A percentile compares a stretch with the other conserved stretches of the same genome.
Evolutionary conservation across 1,139 yeast genomes (phyloP).

Genomic region (Kodamaea ohmeri): DNA sequence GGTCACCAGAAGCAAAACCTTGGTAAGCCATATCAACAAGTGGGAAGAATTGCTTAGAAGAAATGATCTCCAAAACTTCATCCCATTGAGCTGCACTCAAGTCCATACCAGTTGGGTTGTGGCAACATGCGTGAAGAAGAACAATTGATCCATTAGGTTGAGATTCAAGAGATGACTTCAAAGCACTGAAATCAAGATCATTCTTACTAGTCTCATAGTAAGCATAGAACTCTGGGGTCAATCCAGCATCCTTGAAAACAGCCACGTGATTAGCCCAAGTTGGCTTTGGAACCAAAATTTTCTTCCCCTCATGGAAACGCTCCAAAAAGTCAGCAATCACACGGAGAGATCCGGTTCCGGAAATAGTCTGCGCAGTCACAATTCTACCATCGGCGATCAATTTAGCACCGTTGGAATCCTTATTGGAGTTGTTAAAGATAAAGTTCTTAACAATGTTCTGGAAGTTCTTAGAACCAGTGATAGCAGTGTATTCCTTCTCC

Average conservation of each 20-base stretch:
- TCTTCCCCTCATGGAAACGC: constrained; percentile 43
- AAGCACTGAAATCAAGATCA: constrained; percentile 51
- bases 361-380: constrained; percentile 55
- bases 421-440: constrained; percentile 49
- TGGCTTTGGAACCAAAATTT: constrained; percentile 62
- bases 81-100: constrained; percentile 81
- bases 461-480: constrained; percentile 49
- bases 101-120: constrained; percentile 95
- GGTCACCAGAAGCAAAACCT: constrained; percentile 82
- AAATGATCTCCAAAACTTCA: constrained; percentile 58
- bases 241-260: constrained; percentile 53
- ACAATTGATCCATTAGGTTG: constrained; percentile 60
- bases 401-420: constrained; percentile 47
- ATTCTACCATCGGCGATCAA: constrained; percentile 48
- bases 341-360: constrained; percentile 60
- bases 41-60: constrained; percentile 59
- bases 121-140: constrained; percentile 90
- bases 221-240: constrained; percentile 39
- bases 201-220: constrained; percentile 56
- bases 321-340: constrained; percentile 54
- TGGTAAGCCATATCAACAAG: constrained; percentile 92
- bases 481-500: constrained; percentile 59
- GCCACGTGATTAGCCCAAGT: constrained; percentile 77
- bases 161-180: constrained; percentile 39
- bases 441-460: constrained; percentile 49